Evolutionary conservation across 345 rosid genomes (phyloP).

Genomic region (Salix arbutifolia): DNA sequence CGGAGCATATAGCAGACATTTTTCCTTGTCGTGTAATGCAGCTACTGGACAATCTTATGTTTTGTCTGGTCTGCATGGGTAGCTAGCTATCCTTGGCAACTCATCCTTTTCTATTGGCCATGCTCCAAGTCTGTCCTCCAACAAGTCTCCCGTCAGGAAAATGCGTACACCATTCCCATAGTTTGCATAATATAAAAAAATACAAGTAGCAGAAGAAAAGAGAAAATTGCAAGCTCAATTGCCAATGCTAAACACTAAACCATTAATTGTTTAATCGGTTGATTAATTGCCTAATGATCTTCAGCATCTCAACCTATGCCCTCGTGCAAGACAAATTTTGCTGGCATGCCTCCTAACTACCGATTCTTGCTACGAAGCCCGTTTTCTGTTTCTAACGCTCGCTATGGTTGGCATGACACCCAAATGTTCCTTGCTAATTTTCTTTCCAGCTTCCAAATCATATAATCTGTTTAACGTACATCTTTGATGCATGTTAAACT

Average conservation of each 20-base stretch:
- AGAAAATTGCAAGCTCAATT: neutral
- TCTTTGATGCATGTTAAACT: neutral
- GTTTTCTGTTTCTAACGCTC: neutral
- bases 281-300: neutral
- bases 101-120: neutral
- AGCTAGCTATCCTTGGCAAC: too few species aligned
- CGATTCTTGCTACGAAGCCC: constrained; percentile 1
- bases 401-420: neutral
- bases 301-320: neutral
- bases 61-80: neutral
- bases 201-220: neutral
- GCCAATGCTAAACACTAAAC: neutral
- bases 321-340: constrained; percentile 3
- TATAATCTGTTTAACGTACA: neutral
- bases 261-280: neutral
- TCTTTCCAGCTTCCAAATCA: neutral
- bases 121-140: constrained; percentile 3
- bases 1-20: neutral
- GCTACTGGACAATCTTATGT: neutral
- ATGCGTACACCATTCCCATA: neutral
- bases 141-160: neutral
- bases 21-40: neutral
- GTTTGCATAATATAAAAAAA: neutral
- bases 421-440: neutral
- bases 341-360: constrained; percentile 27